Evolutionary conservation across 1,284 basidiomycete species (phyloP).

Genomic region (Cryptococcus sp.): DNA sequence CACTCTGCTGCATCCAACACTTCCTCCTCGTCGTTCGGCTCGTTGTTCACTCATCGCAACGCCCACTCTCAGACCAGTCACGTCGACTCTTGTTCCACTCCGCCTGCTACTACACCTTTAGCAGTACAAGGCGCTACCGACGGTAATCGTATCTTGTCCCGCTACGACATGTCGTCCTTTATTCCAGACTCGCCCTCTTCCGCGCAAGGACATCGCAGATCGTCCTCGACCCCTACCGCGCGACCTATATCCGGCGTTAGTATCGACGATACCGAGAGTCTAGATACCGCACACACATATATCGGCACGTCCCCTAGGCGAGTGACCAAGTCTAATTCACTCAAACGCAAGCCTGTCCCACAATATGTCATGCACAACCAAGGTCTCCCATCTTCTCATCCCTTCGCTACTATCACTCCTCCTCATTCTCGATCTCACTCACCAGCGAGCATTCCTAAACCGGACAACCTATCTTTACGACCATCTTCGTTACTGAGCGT

Average conservation of each 20-base stretch:
- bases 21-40: slow-evolving; percentile 9
- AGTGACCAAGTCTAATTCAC: background rate
- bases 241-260: too few relatives aligned
- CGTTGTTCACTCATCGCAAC: slow-evolving; percentile 5
- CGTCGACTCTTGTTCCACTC: background rate
- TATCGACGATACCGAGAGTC: too few relatives aligned
- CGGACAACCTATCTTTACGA: background rate
- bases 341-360: slow-evolving; percentile 14
- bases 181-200: background rate
- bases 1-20: slow-evolving; percentile 2
- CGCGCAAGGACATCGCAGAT: background rate
- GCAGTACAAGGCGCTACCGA: background rate
- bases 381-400: slow-evolving; percentile 8
- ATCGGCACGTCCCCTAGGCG: background rate
- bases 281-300: background rate
- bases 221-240: background rate
- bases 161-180: too few relatives aligned
- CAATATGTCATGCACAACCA: background rate
- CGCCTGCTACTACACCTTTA: background rate
- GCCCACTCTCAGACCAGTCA: background rate
- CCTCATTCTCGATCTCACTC: slow-evolving; percentile 1
- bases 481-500: too few relatives aligned
- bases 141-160: background rate
- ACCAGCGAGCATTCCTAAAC: background rate
- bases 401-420: slow-evolving; percentile 3